Evolutionary conservation across 257 asterid species (phyloP).

Genomic region (Paraleonurus japonicus): DNA sequence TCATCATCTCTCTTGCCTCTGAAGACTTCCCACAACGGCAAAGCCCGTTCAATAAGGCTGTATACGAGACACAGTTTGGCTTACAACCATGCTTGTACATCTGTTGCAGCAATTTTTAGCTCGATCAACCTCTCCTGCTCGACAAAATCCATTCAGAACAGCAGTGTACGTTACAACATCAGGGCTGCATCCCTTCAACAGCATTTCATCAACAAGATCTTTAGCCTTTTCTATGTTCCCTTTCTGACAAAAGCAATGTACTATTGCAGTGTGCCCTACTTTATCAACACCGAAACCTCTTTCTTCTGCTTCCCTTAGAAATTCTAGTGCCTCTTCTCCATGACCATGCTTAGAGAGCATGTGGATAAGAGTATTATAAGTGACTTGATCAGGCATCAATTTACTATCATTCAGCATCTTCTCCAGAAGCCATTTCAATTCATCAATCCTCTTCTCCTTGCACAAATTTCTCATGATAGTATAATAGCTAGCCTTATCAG

Average conservation of each 20-base stretch:
- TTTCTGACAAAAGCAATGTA: conserved; percentile 64
- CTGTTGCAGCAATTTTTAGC: conserved; percentile 73
- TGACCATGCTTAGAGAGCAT: conserved; percentile 74
- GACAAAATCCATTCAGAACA: conserved; percentile 72
- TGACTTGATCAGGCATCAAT: conserved; percentile 69
- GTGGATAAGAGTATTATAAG: conserved; percentile 67
- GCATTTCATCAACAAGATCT: conserved; percentile 77
- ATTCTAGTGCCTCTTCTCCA: conserved; percentile 67
- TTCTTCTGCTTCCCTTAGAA: conserved; percentile 72
- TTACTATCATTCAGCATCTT: conserved; percentile 65
- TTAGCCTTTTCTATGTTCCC: conserved; percentile 71
- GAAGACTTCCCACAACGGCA: conserved; percentile 65
- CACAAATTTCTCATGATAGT: conserved; percentile 72
- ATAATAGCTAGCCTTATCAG: conserved; percentile 80
- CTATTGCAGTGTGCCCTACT: conserved; percentile 70
- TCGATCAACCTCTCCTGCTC: conserved; percentile 55
- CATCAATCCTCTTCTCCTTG: conserved; percentile 56
- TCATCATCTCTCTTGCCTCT: conserved; percentile 89
- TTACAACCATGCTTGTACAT: conserved; percentile 83
- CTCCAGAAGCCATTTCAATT: conserved; percentile 60
- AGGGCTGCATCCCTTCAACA: conserved; percentile 66
- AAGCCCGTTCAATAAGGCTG: conserved; percentile 78
- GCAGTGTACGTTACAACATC: conserved; percentile 97
- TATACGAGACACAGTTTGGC: conserved; percentile 83
- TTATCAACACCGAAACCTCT: conserved; percentile 68